Conservation (phyloP, 177 flowering plant species). For the Vitis hybrid region DNA sequence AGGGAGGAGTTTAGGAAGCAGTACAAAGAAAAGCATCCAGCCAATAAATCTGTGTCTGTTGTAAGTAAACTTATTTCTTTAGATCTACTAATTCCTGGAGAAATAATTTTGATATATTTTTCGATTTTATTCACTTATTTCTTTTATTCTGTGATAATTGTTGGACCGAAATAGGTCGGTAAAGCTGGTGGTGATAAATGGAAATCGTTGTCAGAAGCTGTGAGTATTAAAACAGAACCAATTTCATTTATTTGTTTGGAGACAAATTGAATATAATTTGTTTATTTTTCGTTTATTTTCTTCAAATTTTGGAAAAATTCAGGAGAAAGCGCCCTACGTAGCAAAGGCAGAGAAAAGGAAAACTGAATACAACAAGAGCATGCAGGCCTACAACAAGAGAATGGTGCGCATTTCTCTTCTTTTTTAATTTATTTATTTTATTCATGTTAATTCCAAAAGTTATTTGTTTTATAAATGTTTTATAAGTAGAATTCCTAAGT, state of each 20-base stretch:
- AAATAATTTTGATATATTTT: neutral
- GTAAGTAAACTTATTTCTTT: constrained; percentile 25
- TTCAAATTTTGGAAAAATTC: neutral
- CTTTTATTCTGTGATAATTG: neutral
- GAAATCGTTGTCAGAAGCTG: constrained; percentile 63
- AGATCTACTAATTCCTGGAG: neutral
- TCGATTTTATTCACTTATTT: neutral
- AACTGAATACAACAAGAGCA: constrained; percentile 45
- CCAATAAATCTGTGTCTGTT: constrained; percentile 65
- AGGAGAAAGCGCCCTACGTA: constrained; percentile 69
- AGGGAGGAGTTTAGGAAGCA: constrained; percentile 70
- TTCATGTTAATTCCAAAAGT: neutral
- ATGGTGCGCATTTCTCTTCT: constrained; percentile 5
- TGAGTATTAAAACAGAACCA: constrained; percentile 23
- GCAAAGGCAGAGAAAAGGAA: constrained; percentile 54
- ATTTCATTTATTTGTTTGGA: neutral
- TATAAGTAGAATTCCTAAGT: too few relatives aligned
- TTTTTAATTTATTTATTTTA: neutral
- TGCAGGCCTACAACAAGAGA: constrained; percentile 38
- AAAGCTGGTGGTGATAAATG: constrained; percentile 74
- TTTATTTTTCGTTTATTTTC: neutral
- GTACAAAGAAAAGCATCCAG: constrained; percentile 55
- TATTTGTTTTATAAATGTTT: neutral
- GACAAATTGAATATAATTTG: too few relatives aligned
- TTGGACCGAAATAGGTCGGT: constrained; percentile 45